These are phyloP conservation scores for Penicillium diatomitis DNA, from an alignment of 495 filamentous ascomycete species.

Conservation along the genomic window DNA sequence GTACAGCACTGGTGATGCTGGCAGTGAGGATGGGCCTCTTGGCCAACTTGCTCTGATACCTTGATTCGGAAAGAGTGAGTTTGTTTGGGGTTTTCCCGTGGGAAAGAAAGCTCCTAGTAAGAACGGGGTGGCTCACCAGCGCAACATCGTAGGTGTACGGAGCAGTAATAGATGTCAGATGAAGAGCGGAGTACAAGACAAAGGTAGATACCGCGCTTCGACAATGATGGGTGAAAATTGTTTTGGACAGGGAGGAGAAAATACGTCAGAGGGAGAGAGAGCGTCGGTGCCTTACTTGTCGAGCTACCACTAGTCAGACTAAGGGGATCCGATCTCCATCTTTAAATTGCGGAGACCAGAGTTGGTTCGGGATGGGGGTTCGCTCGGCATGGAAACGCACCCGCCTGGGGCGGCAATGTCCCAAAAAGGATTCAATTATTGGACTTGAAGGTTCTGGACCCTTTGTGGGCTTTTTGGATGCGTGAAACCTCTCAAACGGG, in stretches of 20 bases:
- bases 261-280: not conserved
- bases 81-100: not conserved
- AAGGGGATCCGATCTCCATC: constrained; percentile 7
- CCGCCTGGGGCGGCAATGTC: constrained; percentile 9
- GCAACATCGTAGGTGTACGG: constrained; percentile 26
- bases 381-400: constrained; percentile 11
- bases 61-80: constrained; percentile 24
- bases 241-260: not conserved
- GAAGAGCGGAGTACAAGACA: not conserved
- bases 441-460: not conserved
- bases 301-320: not conserved
- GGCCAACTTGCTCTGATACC: constrained; percentile 82
- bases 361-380: constrained; percentile 1
- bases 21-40: constrained; percentile 80
- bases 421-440: not conserved
- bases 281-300: not conserved
- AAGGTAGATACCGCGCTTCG: not conserved
- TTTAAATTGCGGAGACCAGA: constrained; percentile 22
- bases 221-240: not conserved
- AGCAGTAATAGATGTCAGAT: constrained; percentile 1
- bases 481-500: too few relatives aligned
- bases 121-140: constrained; percentile 25
- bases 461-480: too few relatives aligned
- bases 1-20: constrained; percentile 70
- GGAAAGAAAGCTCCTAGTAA: not conserved